phyloP scores from a whole-genome alignment of 352 stramenopile genomes.

The Phytophthora pseudosyringae region DNA sequence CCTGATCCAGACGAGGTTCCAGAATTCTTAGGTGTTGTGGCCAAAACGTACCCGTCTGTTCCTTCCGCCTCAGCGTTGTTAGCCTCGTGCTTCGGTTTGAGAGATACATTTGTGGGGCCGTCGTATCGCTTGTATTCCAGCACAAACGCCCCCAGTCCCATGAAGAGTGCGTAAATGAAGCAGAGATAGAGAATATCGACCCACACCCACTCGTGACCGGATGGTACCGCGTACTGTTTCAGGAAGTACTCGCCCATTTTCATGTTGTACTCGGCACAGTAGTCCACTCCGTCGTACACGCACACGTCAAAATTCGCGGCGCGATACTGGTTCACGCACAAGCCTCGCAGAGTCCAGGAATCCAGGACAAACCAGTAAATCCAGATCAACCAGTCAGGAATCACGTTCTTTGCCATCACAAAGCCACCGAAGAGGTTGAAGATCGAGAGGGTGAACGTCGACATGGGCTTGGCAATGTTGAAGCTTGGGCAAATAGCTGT shows the following conservation, averaged over 20 bases:
- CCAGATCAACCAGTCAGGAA: conserved; percentile 41
- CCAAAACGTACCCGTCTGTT: too few species aligned
- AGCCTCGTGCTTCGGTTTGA: too few species aligned
- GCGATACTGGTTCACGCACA: conserved; percentile 10
- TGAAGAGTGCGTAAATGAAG: too few species aligned
- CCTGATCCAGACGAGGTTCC: not conserved
- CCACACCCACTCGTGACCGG: not conserved
- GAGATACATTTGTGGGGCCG: not conserved
- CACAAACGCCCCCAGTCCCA: not conserved
- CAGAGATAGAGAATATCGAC: too few species aligned
- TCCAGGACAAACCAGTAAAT: conserved; percentile 1
- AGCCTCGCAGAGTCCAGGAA: not conserved
- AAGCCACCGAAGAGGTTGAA: conserved; percentile 63
- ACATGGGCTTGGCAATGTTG: conserved; percentile 48
- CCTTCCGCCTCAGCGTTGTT: too few species aligned
- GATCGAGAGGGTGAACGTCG: conserved; percentile 48
- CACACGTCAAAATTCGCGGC: conserved; percentile 8
- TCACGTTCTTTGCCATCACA: conserved; percentile 53
- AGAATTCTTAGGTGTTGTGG: not conserved
- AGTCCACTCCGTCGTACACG: conserved; percentile 4
- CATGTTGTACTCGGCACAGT: conserved; percentile 1
- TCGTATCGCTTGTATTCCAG: conserved; percentile 9
- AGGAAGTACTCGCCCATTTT: conserved; percentile 10
- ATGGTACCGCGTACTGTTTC: conserved; percentile 1
- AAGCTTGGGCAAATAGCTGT: conserved; percentile 37